Percentiles rank a stretch among this genome's conserved stretches.
These are phyloP conservation scores for Debaryomycetaceae sp. DNA, from an alignment of 1,139 yeast species.

Conservation along the genomic window DNA sequence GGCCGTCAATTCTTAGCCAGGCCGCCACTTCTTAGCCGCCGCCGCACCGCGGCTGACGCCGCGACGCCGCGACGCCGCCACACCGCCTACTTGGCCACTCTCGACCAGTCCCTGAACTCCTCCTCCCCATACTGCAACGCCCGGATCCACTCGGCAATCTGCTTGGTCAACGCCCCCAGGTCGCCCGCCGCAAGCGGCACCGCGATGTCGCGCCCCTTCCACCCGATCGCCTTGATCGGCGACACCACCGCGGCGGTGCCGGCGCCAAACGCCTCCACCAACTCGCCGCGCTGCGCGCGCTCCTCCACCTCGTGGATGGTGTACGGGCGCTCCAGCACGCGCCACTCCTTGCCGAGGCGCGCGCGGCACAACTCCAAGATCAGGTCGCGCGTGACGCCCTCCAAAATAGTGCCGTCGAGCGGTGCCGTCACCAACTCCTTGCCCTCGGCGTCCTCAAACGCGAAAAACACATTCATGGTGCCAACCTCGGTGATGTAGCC, in stretches of 20 bases:
- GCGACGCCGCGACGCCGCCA: too few species aligned
- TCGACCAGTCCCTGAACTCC: constrained; percentile 59
- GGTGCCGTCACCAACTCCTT: constrained; percentile 96
- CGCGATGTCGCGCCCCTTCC: constrained; percentile 61
- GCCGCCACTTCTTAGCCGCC: too few species aligned
- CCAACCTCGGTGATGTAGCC: constrained; percentile 93
- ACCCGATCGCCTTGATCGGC: constrained; percentile 85
- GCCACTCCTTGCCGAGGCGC: constrained; percentile 74
- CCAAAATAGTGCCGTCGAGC: constrained; percentile 91
- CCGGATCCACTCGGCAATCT: constrained; percentile 78
- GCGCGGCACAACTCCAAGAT: constrained; percentile 71
- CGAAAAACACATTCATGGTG: constrained; percentile 93
- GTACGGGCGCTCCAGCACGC: constrained; percentile 72
- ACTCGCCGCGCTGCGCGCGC: constrained; percentile 71
- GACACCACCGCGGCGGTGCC: constrained; percentile 98
- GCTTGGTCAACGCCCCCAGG: constrained; percentile 77
- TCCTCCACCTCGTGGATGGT: constrained; percentile 78
- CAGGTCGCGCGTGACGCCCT: constrained; percentile 95
- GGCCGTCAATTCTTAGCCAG: too few species aligned
- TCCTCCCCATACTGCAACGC: constrained; percentile 85
- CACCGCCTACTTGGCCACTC: constrained; percentile 38
- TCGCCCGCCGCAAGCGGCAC: constrained; percentile 80
- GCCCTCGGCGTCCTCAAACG: constrained; percentile 69
- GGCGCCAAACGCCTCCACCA: constrained; percentile 92
- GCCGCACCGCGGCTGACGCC: too few species aligned